phyloP scores from a whole-genome alignment of 805 yeast genomes.

The Lachancea lanzarotensis region DNA sequence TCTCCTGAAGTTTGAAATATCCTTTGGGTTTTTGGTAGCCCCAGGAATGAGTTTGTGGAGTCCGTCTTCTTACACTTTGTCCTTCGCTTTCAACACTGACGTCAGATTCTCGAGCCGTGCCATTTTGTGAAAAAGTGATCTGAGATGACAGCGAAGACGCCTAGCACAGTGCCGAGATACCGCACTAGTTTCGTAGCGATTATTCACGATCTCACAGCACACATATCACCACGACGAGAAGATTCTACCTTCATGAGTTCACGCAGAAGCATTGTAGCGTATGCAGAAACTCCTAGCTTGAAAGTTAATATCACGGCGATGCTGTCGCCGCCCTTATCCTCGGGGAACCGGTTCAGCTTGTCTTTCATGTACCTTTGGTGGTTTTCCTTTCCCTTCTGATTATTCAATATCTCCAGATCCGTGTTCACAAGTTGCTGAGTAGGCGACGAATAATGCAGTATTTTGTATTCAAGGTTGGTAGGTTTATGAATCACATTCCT shows the following conservation, averaged over 20 bases:
- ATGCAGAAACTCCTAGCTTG: conserved; percentile 77
- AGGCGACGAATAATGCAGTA: conserved; percentile 56
- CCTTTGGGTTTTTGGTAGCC: conserved; percentile 1
- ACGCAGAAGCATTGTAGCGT: conserved; percentile 96
- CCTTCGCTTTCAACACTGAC: not conserved
- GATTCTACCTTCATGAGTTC: conserved; percentile 81
- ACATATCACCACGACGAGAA: conserved; percentile 45
- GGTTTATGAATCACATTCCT: conserved; percentile 69
- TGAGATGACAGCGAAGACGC: not conserved
- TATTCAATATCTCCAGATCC: conserved; percentile 55
- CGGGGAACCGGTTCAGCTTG: conserved; percentile 29
- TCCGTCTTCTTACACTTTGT: not conserved
- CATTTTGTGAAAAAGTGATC: conserved; percentile 2
- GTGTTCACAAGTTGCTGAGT: conserved; percentile 71
- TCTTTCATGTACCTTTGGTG: conserved; percentile 28
- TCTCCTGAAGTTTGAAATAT: not conserved
- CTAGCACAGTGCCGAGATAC: not conserved
- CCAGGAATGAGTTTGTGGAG: not conserved
- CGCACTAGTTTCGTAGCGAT: no score
- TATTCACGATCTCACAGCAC: conserved; percentile 29
- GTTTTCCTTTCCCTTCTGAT: conserved; percentile 29
- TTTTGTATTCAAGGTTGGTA: conserved; percentile 49
- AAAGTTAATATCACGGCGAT: conserved; percentile 69
- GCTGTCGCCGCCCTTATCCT: conserved; percentile 40
- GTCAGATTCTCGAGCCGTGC: not conserved